Conservation (phyloP, 495 filamentous ascomycete genomes). For the Penicillium fimorum region DNA sequence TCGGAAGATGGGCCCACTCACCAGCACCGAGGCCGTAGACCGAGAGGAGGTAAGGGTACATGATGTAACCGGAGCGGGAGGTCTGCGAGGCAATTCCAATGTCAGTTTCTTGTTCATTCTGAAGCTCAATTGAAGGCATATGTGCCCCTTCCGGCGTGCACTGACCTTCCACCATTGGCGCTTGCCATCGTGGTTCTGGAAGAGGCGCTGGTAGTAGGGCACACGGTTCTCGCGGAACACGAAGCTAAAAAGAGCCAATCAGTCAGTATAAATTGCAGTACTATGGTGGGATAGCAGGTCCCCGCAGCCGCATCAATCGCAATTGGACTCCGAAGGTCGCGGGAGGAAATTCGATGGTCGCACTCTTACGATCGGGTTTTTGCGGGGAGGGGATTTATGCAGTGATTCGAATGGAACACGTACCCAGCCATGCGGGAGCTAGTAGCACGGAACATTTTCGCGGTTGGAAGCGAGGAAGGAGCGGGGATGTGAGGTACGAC, state of each 20-base stretch:
- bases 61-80: constrained; percentile 60
- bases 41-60: constrained; percentile 72
- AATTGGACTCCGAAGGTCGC: constrained; percentile 20
- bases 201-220: constrained; percentile 75
- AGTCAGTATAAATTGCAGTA: constrained; percentile 15
- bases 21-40: constrained; percentile 58
- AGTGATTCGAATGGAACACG: constrained; percentile 17
- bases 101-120: constrained; percentile 18
- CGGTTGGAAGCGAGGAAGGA: constrained; percentile 36
- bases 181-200: constrained; percentile 77
- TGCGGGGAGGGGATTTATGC: constrained; percentile 11
- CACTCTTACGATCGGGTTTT: constrained; percentile 12
- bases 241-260: constrained; percentile 45
- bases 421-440: constrained; percentile 48
- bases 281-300: background rate
- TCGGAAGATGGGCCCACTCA: constrained; percentile 42
- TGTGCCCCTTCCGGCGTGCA: constrained; percentile 19
- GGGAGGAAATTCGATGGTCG: constrained; percentile 22
- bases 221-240: constrained; percentile 85
- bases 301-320: constrained; percentile 15
- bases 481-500: constrained; percentile 25
- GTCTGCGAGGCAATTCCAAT: constrained; percentile 39
- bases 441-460: constrained; percentile 49
- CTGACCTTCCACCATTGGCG: constrained; percentile 87
- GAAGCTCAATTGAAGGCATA: constrained; percentile 3